Evolutionary conservation across 78 protist species (phyloP).

Genomic region (Dictyostelium capitatum): DNA sequence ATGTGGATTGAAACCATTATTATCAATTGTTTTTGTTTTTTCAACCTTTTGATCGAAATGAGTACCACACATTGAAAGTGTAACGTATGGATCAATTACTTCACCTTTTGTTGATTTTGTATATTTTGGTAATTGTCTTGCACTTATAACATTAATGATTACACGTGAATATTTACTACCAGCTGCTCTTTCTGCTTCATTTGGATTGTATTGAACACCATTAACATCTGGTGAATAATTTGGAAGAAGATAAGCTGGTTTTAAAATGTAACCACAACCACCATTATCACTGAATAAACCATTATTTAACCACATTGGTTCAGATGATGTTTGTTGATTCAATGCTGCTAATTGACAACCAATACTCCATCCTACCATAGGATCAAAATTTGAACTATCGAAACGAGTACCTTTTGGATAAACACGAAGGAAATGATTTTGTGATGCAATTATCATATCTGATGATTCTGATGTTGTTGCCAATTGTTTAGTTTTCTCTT

Average conservation of each 20-base stretch:
- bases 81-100: slow-evolving; percentile 81
- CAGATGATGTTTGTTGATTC: slow-evolving; percentile 87
- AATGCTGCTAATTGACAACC: slow-evolving; percentile 92
- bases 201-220: slow-evolving; percentile 11
- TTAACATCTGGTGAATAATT: neutral
- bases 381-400: slow-evolving; percentile 91
- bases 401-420: slow-evolving; percentile 93
- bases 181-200: neutral
- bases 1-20: slow-evolving; percentile 86
- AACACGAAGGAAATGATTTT: slow-evolving; percentile 78
- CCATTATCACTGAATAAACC: slow-evolving; percentile 86
- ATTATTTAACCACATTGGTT: slow-evolving; percentile 79
- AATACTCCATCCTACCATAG: slow-evolving; percentile 82
- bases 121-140: slow-evolving; percentile 81
- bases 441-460: slow-evolving; percentile 55
- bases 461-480: neutral
- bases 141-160: slow-evolving; percentile 37
- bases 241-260: slow-evolving; percentile 62
- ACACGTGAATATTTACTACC: slow-evolving; percentile 18
- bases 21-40: slow-evolving; percentile 50
- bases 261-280: slow-evolving; percentile 84
- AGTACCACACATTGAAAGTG: slow-evolving; percentile 55
- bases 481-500: slow-evolving; percentile 34
- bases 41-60: slow-evolving; percentile 18
- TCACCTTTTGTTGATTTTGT: slow-evolving; percentile 52